Evolutionary conservation across 768 basidiomycete genomes (phyloP), one percentile per base, ranked within the genome.

Genomic region (Amanita pseudoporphyria): DNA sequence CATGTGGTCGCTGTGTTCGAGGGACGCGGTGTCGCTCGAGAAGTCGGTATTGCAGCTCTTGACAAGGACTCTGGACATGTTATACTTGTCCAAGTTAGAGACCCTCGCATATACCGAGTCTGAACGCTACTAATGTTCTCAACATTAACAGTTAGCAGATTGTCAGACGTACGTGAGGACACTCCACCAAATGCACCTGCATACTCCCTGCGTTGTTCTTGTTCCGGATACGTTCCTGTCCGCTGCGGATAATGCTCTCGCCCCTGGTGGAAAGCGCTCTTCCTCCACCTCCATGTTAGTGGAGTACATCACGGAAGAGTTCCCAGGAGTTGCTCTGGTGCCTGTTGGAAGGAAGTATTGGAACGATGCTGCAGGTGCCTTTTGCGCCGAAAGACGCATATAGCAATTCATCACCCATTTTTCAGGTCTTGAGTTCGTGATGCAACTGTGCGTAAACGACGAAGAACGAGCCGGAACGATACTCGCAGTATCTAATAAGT

Each of bases 141-240:
- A 45, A 32, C 55, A 94, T 24, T 33, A 45, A 32, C 55, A 94
- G 88, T 72, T 91, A 26, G 79, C 84, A 31, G 93, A 96, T 60
- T 84, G 84, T 51, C 81, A 87, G 49, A 92, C 91, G 12, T 94
- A 91, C 54, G 82, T 90, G 52, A 92, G 92, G 63, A 87, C 88
- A 0, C 64, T 92, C 16, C 87, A 91, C 58, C 88, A 91, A 54
- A 81, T 91, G 79, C 81, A 87, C 57, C 62, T 89, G 9, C 84
- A 91, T 55, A 70, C 67, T 4, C 92, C 92, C 0, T 71, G 65
- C 9, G 68, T 83, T 19, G 71, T 95, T 32, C 71, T 95, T 14
- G 78, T 94, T 18, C 90, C 90, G 2, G 88, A 93, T 60, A 91
- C 85, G 0, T 88, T 84, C 60, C 58, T 89, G 31, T 78, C 82